These are phyloP conservation scores for Pouteria glomerata DNA, from an alignment of 148 eudicot species.

Conservation along the genomic window DNA sequence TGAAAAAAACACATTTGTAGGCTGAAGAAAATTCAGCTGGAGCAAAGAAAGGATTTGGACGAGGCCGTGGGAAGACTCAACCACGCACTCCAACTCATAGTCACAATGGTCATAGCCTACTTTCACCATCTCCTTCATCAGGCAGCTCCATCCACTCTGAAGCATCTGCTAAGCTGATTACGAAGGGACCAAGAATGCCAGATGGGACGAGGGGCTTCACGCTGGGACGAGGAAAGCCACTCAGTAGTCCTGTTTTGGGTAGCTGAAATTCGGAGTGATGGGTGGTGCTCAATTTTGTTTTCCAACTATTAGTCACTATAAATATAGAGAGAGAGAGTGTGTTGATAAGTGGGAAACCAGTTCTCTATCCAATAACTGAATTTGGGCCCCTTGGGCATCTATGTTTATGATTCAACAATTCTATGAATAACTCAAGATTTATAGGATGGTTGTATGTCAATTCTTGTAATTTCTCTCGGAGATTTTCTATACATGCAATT, in stretches of 20 bases:
- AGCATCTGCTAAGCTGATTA: constrained; percentile 25
- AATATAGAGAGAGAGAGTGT: not conserved
- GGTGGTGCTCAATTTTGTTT: constrained; percentile 4
- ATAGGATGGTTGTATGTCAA: not conserved
- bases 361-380: constrained; percentile 4
- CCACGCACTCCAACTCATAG: constrained; percentile 26
- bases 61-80: constrained; percentile 40
- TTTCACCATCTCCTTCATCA: constrained; percentile 30
- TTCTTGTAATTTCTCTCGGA: not conserved
- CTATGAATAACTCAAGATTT: not conserved
- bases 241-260: constrained; percentile 21
- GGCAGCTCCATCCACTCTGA: constrained; percentile 35
- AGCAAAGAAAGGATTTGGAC: constrained; percentile 35
- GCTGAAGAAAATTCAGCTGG: constrained; percentile 40
- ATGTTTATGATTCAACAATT: not conserved
- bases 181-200: constrained; percentile 85
- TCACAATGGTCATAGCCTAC: constrained; percentile 54
- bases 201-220: constrained; percentile 91
- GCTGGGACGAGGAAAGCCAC: constrained; percentile 85
- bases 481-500: not conserved
- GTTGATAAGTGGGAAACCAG: not conserved
- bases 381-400: not conserved
- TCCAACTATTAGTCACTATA: not conserved
- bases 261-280: constrained; percentile 6
- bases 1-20: constrained; percentile 21